Base-by-base conservation (phyloP, 139 green algal genomes). In the Zygnema circumcarinatum region DNA sequence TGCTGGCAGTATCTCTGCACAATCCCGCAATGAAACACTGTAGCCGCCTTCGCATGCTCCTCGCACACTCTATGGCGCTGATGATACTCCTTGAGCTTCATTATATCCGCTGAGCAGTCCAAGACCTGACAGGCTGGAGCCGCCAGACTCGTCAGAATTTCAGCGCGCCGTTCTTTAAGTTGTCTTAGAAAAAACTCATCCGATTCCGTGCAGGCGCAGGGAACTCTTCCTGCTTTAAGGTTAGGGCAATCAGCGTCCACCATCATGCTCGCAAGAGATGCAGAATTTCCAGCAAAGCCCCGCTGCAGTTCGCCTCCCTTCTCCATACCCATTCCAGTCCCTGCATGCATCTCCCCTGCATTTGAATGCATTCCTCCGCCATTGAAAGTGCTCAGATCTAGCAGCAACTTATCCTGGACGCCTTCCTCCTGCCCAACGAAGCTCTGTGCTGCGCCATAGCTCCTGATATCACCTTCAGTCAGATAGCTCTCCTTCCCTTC, bases 1-100 rank as follows among this genome's bases (percentile, higher is more conserved):
- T 89, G 84, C 84, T 89, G 84, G 84, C 84, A 89, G 53, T 87
- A 89, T 41, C 84, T 54, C 79, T 88, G 76, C 21, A 78, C 41
- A 1, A 39, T 38, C 29, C 74, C 84, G n/a, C 42, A 76, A 21
- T 56, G 35, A 0, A 89, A 80, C 35, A 89, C 76, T 29, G 84
- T 86, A 2, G 41, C 39, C 31, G 76, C 84, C 84, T 56, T 89
- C 1, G 84, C 84, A 81, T 89, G 84, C 29, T 88, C 79, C 36
- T 89, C 42, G 74, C 84, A 89, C 42, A 89, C 84, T 35, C 76
- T 39, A 38, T 89, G 84, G 32, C 84, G 84, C 33, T 79, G 78
- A 54, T 87, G 33, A 42, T 89, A 89, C 52, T 79, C 84, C 22
- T 86, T 82, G 21, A 42, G 53, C 22, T 11, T 33, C 35, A 22